A percentile compares a stretch with the other conserved stretches of the same genome.
Conservation (phyloP, 73 alveolate genomes). For the Tetrahymena malaccensis region DNA sequence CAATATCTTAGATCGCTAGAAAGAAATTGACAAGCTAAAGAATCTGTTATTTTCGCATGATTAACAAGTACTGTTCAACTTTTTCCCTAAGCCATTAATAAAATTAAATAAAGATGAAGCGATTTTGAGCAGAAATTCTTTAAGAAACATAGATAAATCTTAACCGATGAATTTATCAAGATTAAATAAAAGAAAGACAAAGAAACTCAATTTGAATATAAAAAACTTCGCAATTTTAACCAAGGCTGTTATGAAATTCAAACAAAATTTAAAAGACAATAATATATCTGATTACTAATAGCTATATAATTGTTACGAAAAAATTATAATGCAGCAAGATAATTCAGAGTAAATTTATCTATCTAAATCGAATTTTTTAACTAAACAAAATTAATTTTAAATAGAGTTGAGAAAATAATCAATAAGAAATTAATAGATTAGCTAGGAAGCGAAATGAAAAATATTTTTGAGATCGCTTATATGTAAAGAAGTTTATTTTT, state of each 20-base stretch:
- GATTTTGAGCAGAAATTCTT: not conserved
- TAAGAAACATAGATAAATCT: not conserved
- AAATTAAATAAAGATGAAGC: not conserved
- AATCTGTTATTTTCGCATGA: not conserved
- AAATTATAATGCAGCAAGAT: not conserved
- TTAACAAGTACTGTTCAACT: not conserved
- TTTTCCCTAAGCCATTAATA: not conserved
- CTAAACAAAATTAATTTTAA: too few species aligned
- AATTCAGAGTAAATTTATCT: not conserved
- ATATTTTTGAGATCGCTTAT: not conserved
- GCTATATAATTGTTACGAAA: not conserved
- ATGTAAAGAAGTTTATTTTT: not conserved
- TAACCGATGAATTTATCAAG: not conserved
- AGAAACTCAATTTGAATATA: not conserved
- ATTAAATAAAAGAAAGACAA: not conserved
- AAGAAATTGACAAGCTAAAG: not conserved
- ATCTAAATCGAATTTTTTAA: too few species aligned
- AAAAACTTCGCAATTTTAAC: not conserved
- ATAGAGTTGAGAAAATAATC: not conserved
- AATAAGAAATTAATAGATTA: not conserved
- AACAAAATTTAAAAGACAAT: not conserved
- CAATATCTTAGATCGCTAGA: not conserved
- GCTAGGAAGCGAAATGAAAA: not conserved
- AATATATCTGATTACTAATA: not conserved
- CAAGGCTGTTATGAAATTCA: not conserved